Evolutionary conservation across 2,329 filamentous ascomycete species (phyloP), one percentile per base, ranked within the genome.

Genomic region (Xylogone sp.): DNA sequence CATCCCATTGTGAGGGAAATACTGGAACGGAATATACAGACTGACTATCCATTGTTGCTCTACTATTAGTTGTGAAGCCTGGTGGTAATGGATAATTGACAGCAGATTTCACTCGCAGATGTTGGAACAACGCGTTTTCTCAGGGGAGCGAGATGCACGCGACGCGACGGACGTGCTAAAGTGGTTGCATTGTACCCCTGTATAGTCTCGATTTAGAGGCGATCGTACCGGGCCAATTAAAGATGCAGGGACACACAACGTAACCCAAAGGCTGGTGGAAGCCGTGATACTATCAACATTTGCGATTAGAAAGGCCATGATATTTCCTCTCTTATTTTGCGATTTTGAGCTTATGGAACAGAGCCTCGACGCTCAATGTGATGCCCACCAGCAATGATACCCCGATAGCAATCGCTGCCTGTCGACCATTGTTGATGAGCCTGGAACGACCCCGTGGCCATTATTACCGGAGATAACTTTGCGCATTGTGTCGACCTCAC

Each of bases 1-100:
- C 81, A 62, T 83, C 82, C 56, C 79, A 79, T 59, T 79, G 83
- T 52, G 84, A 79, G 60, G 83, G 83, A 62, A 90, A 90, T 56
- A 97, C 85, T 65, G 87, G 92, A 61, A 93, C 78, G 3, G 91
- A 87, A 71, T 92, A 97, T 47, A 91, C 84, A 56, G 90, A 91
- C 74, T 90, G 88, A 64, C 86, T 82, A 78, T 99, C 93, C 90
- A 96, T 95, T 42, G 20, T 42, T 34, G 20, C 21, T 39, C 34
- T 39, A 18, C n/a, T 39, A 7, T 39, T 39, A 5, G n/a, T 16
- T 42, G 47, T 42, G 51, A 50, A 53, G 49, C 45, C 42, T 45
- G 51, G n/a, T 43, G 46, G 45, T 20, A 49, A 45, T 45, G 22
- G 34, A 39, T 7, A 39, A 16, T 13, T 16, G 5, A 18, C 34